Evolutionary conservation across 192 early-diverging fungal genomes (phyloP), one percentile per base, ranked within the genome.

Genomic region (Pecoramyces ruminantium): DNA sequence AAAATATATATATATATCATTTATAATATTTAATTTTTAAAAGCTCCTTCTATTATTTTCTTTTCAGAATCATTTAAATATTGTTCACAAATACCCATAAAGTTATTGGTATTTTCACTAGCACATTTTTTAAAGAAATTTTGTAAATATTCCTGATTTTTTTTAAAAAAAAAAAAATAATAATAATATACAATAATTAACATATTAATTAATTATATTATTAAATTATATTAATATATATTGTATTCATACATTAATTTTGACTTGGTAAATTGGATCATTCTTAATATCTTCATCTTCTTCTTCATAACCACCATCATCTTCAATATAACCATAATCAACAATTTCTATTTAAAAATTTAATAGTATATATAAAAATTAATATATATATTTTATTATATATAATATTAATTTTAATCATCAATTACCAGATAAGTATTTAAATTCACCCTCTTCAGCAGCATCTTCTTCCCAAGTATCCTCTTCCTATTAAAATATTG

Each of bases 221-320:
- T n/a, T n/a, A n/a, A n/a, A n/a, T n/a, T n/a, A n/a, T n/a, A n/a
- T n/a, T n/a, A n/a, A n/a, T n/a, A n/a, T n/a, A n/a, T n/a, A n/a
- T n/a, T n/a, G n/a, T n/a, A n/a, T 25, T 11, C 81, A 86, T 83
- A 90, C 91, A 86, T 87, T 92, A 81, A 93, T 85, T 79, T 92
- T 91, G 38, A 87, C 83, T 81, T 92, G 87, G 78, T 90, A 93
- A 67, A 93, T 86, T 14, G 91, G 91, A 81, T 91, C 91, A 25
- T 89, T 85, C 39, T 92, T 88, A 18, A 92, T 83, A 82, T 95
- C 92, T 78, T 90, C 87, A 30, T 92, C 91, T 78, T 86, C 84
- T 78, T 87, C 92, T 79, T 89, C 88, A 83, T 92, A 92, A 30
- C 89, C 91, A 34, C 78, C 86, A 30, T 84, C 87, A 79, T 87